phyloP scores from a whole-genome alignment of 352 stramenopile genomes.

The Pythium periplocum region DNA sequence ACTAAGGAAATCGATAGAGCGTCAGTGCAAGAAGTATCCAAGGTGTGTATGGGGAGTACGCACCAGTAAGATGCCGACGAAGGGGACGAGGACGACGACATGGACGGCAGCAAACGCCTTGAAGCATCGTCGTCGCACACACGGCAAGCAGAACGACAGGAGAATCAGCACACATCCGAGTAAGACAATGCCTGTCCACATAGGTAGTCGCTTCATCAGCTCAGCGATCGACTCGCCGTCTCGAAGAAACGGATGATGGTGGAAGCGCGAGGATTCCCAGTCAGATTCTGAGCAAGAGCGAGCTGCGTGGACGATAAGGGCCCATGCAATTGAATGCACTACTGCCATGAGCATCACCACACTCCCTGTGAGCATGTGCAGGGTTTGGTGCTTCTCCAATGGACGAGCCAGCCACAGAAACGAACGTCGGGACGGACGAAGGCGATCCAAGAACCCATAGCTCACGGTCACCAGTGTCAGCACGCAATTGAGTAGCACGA shows the following conservation, averaged over 20 bases:
- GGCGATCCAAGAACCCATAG: slow-evolving; percentile 18
- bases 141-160: slow-evolving; percentile 19
- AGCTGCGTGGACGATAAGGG: slow-evolving; percentile 17
- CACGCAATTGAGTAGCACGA: slow-evolving; percentile 30
- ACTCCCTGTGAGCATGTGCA: slow-evolving; percentile 31
- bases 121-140: slow-evolving; percentile 20
- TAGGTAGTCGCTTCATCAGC: slow-evolving; percentile 18
- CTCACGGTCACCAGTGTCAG: slow-evolving; percentile 30
- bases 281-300: slow-evolving; percentile 7
- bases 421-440: slow-evolving; percentile 9
- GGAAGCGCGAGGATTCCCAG: slow-evolving; percentile 22
- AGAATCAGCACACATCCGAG: slow-evolving; percentile 19
- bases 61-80: slow-evolving; percentile 27
- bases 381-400: slow-evolving; percentile 28
- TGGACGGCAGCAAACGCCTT: slow-evolving; percentile 25
- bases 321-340: slow-evolving; percentile 33
- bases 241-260: slow-evolving; percentile 15
- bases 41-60: not conserved
- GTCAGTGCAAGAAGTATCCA: slow-evolving; percentile 2
- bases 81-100: slow-evolving; percentile 23
- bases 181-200: slow-evolving; percentile 41
- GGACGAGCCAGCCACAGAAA: slow-evolving; percentile 3
- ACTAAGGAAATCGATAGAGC: slow-evolving; percentile 12
- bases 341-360: slow-evolving; percentile 22
- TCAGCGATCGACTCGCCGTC: slow-evolving; percentile 4